Base-by-base conservation (phyloP, 208 protist species). In the Crithidia acanthocephali region DNA sequence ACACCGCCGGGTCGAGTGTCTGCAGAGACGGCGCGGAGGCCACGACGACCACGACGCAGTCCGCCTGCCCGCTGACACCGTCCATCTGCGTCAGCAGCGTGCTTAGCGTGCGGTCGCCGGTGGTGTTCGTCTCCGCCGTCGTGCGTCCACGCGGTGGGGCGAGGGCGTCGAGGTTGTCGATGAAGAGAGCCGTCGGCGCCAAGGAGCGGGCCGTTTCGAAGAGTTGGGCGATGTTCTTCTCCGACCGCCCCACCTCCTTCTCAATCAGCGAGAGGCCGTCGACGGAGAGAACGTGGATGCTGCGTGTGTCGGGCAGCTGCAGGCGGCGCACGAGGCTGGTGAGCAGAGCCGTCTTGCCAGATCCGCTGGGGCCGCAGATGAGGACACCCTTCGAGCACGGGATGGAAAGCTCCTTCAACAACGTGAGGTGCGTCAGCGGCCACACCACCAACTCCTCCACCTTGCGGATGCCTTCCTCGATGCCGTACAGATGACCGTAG, bases 11-110 rank as follows among this genome's bases (percentile, higher is more conserved):
- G 68, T 98, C 94, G 25, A 98, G 80, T n/a, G 70, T 48, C 10
- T 71, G 70, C 11, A 74, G 55, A 1, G 74, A 84, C 16, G 91
- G 89, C 16, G 94, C 86, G 4, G 87, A 92, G 27, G 92, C 94
- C 45, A 98, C 72, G 27, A 98, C 84, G 62, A 97, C 71, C 8
- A 98, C 91, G 18, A 85, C 72, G 15, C 60, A 61, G 4, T 65
- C 64, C 7, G 47, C 66, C 42, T 61, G 55, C 33, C 69, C 76
- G 40, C 51, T 48, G 13, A 97, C 78, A 28, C 95, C 95, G 72
- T 98, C 95, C 92, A 98, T 97, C 76, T 97, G 90, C 45, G 86
- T 96, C 11, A 98, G 83, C 47, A 98, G 76, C n/a, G 92, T 95
- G 59, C 85, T 94, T 16, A 98, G 81, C 44, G 88, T 94, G 65